A percentile compares a stretch with the other conserved stretches of the same genome.
Conservation (phyloP, 2,329 filamentous ascomycete species). For the Cytospora mali region DNA sequence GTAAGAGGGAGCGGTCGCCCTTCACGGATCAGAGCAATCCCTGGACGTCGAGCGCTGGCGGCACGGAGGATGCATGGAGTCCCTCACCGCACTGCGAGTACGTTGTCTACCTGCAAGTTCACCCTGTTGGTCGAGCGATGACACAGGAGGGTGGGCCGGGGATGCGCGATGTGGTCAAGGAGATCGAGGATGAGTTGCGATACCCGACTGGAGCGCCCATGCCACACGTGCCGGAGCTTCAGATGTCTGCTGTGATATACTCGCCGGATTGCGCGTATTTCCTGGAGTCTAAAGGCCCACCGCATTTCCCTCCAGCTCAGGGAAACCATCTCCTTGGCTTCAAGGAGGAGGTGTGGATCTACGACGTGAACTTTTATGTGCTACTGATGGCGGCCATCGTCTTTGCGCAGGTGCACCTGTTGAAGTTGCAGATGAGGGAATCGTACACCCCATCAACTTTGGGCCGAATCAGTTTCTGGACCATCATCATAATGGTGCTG, state of each 20-base stretch:
- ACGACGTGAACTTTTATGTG: constrained; percentile 61
- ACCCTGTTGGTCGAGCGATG: constrained; percentile 47
- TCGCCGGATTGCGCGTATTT: constrained; percentile 71
- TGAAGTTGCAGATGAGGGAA: constrained; percentile 67
- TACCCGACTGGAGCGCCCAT: constrained; percentile 63
- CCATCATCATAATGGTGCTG: constrained; percentile 62
- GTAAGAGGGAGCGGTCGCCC: constrained; percentile 61
- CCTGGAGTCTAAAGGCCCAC: constrained; percentile 65
- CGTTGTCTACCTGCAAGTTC: constrained; percentile 80
- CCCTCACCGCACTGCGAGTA: constrained; percentile 83
- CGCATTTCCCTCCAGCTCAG: constrained; percentile 53
- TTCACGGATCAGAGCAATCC: constrained; percentile 66
- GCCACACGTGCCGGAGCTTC: constrained; percentile 55
- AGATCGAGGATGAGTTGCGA: constrained; percentile 65
- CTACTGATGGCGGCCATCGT: constrained; percentile 59
- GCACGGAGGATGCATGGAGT: constrained; percentile 58
- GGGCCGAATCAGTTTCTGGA: constrained; percentile 67
- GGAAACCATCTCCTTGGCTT: constrained; percentile 60
- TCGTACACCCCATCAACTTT: constrained; percentile 69
- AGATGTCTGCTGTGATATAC: constrained; percentile 66
- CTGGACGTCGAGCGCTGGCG: constrained; percentile 73
- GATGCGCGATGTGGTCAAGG: constrained; percentile 47
- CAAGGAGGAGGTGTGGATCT: constrained; percentile 62
- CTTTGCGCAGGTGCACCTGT: constrained; percentile 61
- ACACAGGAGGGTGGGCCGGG: constrained; percentile 38